These are phyloP conservation scores for Phytophthora chlamydospora DNA, from an alignment of 352 stramenopile genomes.

Conservation along the genomic window DNA sequence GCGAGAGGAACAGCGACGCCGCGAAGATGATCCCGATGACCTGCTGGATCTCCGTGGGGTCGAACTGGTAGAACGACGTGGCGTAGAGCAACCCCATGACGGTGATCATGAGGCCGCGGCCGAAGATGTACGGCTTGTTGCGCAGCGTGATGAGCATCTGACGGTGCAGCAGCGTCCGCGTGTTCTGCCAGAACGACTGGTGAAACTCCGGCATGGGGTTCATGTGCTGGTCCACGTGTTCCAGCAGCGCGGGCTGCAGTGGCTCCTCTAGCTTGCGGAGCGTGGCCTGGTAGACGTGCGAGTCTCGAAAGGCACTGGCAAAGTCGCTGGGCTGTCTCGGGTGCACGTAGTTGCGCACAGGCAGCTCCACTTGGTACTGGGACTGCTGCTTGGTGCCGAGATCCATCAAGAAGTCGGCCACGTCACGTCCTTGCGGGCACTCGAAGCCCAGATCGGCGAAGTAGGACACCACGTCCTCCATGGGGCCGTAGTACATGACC, in stretches of 20 bases:
- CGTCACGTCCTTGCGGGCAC: conserved; percentile 32
- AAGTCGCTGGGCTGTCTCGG: conserved; percentile 45
- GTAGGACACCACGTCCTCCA: conserved; percentile 38
- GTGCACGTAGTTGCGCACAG: conserved; percentile 4
- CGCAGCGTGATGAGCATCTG: conserved; percentile 60
- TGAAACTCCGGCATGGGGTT: conserved; percentile 57
- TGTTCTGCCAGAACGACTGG: conserved; percentile 40
- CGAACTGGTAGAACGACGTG: conserved; percentile 45
- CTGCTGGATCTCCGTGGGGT: conserved; percentile 35
- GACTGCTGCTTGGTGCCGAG: conserved; percentile 44
- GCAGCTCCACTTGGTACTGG: conserved; percentile 32
- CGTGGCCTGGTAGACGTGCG: conserved; percentile 34
- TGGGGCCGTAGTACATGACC: conserved; percentile 47
- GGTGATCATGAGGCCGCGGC: conserved; percentile 41
- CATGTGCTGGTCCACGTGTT: conserved; percentile 73
- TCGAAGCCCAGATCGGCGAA: conserved; percentile 43
- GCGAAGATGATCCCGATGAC: conserved; percentile 69
- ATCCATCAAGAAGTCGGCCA: conserved; percentile 50
- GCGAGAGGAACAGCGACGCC: conserved; percentile 70
- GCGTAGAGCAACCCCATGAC: conserved; percentile 47
- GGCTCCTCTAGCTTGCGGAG: conserved; percentile 68
- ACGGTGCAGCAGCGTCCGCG: conserved; percentile 35
- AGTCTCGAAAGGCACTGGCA: conserved; percentile 41
- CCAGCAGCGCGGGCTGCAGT: conserved; percentile 14
- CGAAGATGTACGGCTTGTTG: conserved; percentile 47